Base-by-base conservation (phyloP, 768 basidiomycete species). In the button mushroom (Agaricus bisporus) region DNA sequence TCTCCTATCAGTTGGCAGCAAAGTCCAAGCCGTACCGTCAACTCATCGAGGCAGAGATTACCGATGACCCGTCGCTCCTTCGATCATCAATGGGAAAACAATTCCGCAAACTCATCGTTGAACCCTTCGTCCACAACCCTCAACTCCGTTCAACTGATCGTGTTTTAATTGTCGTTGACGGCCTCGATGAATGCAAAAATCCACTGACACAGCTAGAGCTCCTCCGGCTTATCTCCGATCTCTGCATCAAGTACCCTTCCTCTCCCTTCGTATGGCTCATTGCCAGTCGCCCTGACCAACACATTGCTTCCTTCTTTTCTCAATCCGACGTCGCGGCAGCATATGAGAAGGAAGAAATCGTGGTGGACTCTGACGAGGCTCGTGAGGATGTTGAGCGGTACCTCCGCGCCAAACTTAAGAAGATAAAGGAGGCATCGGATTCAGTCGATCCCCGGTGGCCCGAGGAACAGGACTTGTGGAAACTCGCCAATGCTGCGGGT, bases 1-100 rank as follows among this genome's bases (percentile, higher is more conserved):
- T 68, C 5, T 54, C 61, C 1, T 60, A 58, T 32, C 63, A 68
- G 25, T 48, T 68, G 2, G 59, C 61, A 1, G 26, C 47, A 8
- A 41, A 28, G 0, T 9, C 44, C 28, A 51, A 58, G 12, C 20
- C 28, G 7, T 14, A 54, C 0, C 49, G 48, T 11, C 41, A 45
- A 7, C 49, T 49, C 15, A 46, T 64, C n/a, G 42, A 56, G 6
- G 28, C 46, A 2, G 41, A 42, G 8, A 52, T 64, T 29, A 6
- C 18, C 9, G 12, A 14, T 3, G 49, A 57, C 28, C 59, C 55
- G 20, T 29, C 48, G 18, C 20, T 58, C 8, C 52, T 46, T 10
- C 15, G 41, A 26, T 59, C 56, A 28, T 57, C 52, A 5, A 17
- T 56, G 8, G 11, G 9, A 6, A 36, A 39, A 1, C 64, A 65